Evolutionary conservation across 1,284 basidiomycete genomes (phyloP).

Genomic region (Ustilago sp.): DNA sequence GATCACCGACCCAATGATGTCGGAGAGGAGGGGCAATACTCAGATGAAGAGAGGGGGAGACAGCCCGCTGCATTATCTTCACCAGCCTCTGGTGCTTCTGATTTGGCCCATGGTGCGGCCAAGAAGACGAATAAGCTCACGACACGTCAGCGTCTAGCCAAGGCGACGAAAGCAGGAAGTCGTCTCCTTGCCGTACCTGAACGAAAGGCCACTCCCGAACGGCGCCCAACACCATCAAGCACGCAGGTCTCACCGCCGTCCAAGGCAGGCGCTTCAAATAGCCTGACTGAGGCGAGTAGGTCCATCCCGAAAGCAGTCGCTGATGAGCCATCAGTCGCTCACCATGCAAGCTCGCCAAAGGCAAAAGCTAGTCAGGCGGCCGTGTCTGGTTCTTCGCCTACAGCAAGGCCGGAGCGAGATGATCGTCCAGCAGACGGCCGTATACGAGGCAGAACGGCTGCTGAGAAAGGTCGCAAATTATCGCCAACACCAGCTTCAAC

Average conservation of each 20-base stretch:
- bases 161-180: slow-evolving; percentile 49
- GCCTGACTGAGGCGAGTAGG: background rate
- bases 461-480: background rate
- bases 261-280: background rate
- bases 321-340: background rate
- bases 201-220: slow-evolving; percentile 22
- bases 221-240: slow-evolving; percentile 5
- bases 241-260: slow-evolving; percentile 12
- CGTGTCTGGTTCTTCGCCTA: background rate
- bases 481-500: background rate
- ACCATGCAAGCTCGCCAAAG: slow-evolving; percentile 3
- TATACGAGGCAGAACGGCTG: background rate
- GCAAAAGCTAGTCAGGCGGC: background rate
- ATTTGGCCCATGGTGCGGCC: slow-evolving; percentile 1
- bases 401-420: background rate
- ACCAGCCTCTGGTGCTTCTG: slow-evolving; percentile 19
- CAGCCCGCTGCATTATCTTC: slow-evolving; percentile 7
- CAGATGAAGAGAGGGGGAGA: slow-evolving; percentile 5
- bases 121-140: slow-evolving; percentile 44
- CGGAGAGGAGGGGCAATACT: slow-evolving; percentile 5
- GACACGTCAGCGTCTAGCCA: slow-evolving; percentile 46
- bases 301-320: background rate
- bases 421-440: background rate
- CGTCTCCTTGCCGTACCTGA: slow-evolving; percentile 34
- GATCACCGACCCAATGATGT: background rate